phyloP scores from a whole-genome alignment of 2,329 filamentous ascomycete genomes.

The Colletotrichum sublineola region DNA sequence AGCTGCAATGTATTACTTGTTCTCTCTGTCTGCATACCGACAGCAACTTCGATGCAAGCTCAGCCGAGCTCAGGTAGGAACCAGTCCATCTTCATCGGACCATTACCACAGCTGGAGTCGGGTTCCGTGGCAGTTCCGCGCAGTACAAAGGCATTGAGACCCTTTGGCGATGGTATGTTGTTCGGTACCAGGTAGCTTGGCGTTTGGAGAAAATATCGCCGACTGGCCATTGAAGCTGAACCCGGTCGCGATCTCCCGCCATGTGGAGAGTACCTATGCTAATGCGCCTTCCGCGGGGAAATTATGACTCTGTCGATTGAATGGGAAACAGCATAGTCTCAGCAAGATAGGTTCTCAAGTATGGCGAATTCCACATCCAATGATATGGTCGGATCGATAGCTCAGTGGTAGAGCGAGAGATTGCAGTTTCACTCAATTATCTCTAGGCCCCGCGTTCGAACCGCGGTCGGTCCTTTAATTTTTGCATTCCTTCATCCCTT shows the following conservation, averaged over 20 bases:
- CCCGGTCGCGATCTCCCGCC: constrained; percentile 27
- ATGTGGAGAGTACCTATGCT: constrained; percentile 2
- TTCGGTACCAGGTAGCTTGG: constrained; percentile 16
- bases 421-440: constrained; percentile 35
- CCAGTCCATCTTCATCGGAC: neutral
- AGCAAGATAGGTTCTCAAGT: neutral
- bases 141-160: neutral
- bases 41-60: neutral
- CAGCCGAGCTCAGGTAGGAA: neutral
- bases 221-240: constrained; percentile 22
- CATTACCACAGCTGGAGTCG: no score
- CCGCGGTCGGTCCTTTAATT: constrained; percentile 32
- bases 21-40: neutral
- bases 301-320: neutral
- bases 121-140: neutral
- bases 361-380: rapidly evolving
- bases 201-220: neutral
- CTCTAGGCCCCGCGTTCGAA: constrained; percentile 43
- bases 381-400: constrained; percentile 34
- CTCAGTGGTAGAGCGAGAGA: constrained; percentile 43
- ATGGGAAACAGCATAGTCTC: no score
- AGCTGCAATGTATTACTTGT: constrained; percentile 19
- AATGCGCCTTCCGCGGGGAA: neutral
- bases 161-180: neutral
- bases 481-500: neutral